These are phyloP conservation scores for Asterionellopsis glacialis DNA, from an alignment of 108 stramenopile species.

Conservation along the genomic window DNA sequence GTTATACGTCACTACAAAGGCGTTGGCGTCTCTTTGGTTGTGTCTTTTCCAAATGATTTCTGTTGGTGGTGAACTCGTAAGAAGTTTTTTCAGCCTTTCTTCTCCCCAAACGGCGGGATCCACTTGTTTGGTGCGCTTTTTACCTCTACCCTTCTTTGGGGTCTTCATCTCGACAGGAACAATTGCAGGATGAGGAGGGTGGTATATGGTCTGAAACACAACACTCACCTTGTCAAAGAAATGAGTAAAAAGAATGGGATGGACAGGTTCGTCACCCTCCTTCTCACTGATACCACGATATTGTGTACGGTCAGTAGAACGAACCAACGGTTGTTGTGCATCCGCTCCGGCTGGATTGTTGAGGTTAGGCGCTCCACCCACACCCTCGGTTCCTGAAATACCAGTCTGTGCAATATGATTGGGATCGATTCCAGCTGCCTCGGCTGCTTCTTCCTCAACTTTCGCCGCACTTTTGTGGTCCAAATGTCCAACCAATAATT, in stretches of 20 bases:
- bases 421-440: background rate
- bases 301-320: conserved; percentile 24
- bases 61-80: conserved; percentile 17
- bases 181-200: conserved; percentile 10
- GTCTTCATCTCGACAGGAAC: conserved; percentile 17
- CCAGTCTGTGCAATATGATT: background rate
- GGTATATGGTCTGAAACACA: conserved; percentile 47
- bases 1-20: no score
- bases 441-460: conserved; percentile 33
- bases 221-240: conserved; percentile 67
- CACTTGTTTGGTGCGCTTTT: conserved; percentile 2
- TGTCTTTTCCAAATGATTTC: conserved; percentile 24
- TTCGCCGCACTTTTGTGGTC: conserved; percentile 62
- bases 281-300: conserved; percentile 27
- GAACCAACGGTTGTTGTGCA: conserved; percentile 15
- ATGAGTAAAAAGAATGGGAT: conserved; percentile 66
- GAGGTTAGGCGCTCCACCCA: no score
- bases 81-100: background rate
- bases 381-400: conserved; percentile 1
- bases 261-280: conserved; percentile 48
- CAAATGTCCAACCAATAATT: conserved; percentile 56
- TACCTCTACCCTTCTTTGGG: conserved; percentile 12
- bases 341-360: background rate
- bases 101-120: background rate
- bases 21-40: background rate